A percentile compares a stretch with the other conserved stretches of the same genome.
Conservation (phyloP, 169 alveolate genomes). For the Cryptosporidium xiaoi region DNA sequence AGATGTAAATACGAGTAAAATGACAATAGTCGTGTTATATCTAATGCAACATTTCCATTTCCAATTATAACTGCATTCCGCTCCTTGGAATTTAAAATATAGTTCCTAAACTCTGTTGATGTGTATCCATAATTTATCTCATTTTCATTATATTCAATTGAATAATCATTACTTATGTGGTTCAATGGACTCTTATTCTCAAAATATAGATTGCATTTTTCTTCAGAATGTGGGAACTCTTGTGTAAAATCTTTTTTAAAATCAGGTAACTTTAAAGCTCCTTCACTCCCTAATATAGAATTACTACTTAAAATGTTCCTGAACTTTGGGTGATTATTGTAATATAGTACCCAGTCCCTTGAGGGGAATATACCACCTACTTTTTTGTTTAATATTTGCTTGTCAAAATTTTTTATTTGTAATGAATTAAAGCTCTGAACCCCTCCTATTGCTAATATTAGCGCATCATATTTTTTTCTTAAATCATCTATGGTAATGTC, state of each 20-base stretch:
- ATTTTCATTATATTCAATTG: constrained; percentile 1
- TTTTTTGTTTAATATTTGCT: background rate
- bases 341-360: constrained; percentile 68
- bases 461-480: constrained; percentile 22
- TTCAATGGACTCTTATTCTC: constrained; percentile 41
- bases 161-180: background rate
- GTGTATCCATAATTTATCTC: constrained; percentile 37
- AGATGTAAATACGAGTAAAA: constrained; percentile 43
- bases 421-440: constrained; percentile 32
- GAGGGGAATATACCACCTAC: constrained; percentile 68
- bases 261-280: background rate
- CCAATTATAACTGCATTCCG: constrained; percentile 64
- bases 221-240: constrained; percentile 1
- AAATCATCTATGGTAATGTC: constrained; percentile 39
- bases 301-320: constrained; percentile 6
- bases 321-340: constrained; percentile 52
- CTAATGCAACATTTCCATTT: constrained; percentile 73
- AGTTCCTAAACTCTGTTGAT: background rate
- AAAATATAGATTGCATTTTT: constrained; percentile 33
- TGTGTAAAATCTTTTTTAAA: background rate
- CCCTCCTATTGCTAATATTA: constrained; percentile 59
- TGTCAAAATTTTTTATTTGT: background rate
- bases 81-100: constrained; percentile 34
- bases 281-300: background rate
- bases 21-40: constrained; percentile 37